Conservation (phyloP, 805 yeast species). For the Metschnikowia vanudenii region DNA sequence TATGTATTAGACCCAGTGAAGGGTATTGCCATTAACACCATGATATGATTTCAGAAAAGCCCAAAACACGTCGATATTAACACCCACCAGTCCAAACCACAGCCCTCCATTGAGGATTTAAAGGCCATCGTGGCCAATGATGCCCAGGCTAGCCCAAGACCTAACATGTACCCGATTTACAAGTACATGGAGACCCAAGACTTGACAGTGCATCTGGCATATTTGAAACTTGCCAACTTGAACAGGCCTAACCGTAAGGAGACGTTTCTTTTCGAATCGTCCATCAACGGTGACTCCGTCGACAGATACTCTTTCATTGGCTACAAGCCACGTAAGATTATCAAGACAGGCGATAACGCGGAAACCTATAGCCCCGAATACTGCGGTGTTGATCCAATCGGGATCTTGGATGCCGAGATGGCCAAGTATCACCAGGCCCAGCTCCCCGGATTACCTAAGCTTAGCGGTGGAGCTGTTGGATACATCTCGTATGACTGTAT, state of each 20-base stretch:
- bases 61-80: too few species aligned
- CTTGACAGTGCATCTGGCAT: conserved; percentile 87
- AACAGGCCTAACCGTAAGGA: conserved; percentile 50
- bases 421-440: conserved; percentile 62
- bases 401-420: conserved; percentile 72
- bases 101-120: conserved; percentile 38
- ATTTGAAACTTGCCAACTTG: conserved; percentile 75
- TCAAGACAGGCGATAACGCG: conserved; percentile 74
- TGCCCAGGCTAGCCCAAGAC: conserved; percentile 22
- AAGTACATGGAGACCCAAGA: conserved; percentile 72
- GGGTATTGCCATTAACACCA: background rate
- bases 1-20: conserved; percentile 20
- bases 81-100: conserved; percentile 26
- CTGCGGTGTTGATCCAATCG: conserved; percentile 75
- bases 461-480: conserved; percentile 96
- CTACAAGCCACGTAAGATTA: conserved; percentile 73
- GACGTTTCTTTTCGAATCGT: conserved; percentile 85
- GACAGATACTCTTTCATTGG: conserved; percentile 94
- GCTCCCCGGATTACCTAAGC: conserved; percentile 76
- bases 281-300: conserved; percentile 82
- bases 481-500: conserved; percentile 96
- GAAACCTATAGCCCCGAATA: conserved; percentile 24
- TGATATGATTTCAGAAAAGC: too few species aligned
- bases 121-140: conserved; percentile 23
- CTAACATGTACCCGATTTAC: conserved; percentile 81